Percentiles rank a stretch among this genome's conserved stretches.
Evolutionary conservation across 805 yeast species (phyloP).

Genomic region (Barnettozyma vustinii): DNA sequence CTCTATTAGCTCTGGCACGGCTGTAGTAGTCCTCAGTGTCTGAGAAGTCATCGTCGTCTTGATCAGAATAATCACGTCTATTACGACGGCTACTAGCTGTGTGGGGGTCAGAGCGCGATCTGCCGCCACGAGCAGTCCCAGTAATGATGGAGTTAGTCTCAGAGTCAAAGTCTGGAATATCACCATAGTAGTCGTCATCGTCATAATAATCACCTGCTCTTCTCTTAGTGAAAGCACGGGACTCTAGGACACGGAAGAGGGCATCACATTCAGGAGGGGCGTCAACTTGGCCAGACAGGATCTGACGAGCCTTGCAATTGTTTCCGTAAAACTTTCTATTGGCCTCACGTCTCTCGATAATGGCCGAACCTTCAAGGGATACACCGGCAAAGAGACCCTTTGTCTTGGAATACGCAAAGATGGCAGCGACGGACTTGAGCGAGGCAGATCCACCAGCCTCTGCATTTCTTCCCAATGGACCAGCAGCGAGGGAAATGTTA

Average conservation of each 20-base stretch:
- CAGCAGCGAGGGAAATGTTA: conserved; percentile 92
- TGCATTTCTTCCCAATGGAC: conserved; percentile 95
- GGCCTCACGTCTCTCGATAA: conserved; percentile 96
- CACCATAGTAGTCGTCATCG: conserved; percentile 66
- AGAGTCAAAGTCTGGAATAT: conserved; percentile 36
- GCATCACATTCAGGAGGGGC: conserved; percentile 90
- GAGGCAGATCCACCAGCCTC: conserved; percentile 97
- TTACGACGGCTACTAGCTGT: conserved; percentile 9
- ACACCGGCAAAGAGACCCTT: conserved; percentile 97
- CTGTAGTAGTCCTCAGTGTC: conserved; percentile 37
- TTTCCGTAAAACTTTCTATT: conserved; percentile 91
- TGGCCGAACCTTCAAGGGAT: conserved; percentile 92
- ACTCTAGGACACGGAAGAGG: conserved; percentile 77
- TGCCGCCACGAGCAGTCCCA: conserved; percentile 18
- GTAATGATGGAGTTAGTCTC: conserved; percentile 21
- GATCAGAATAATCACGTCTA: conserved; percentile 24
- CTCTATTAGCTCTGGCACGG: conserved; percentile 23
- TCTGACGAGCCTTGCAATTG: conserved; percentile 80
- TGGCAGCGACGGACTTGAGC: conserved; percentile 78
- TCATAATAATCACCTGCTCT: conserved; percentile 39
- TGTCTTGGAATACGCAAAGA: conserved; percentile 90
- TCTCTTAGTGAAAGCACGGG: conserved; percentile 70
- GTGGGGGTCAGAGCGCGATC: conserved; percentile 6
- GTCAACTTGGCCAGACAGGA: conserved; percentile 82
- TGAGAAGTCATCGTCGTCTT: conserved; percentile 29